Evolutionary conservation across 2,329 filamentous ascomycete species (phyloP).

Genomic region (Coniochaeta prunicola): DNA sequence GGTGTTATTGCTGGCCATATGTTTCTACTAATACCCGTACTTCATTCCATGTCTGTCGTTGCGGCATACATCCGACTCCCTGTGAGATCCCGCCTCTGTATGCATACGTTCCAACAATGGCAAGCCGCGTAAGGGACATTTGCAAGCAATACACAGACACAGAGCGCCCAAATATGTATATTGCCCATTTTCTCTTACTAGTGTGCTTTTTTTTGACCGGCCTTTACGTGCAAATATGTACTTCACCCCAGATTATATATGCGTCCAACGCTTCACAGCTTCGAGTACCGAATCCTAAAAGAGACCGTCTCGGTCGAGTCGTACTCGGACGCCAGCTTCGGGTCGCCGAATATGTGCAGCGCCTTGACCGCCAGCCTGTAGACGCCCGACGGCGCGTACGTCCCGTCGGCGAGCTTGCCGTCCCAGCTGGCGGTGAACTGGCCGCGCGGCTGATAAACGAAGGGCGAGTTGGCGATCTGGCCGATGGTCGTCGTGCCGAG

Average conservation of each 20-base stretch:
- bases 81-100: too few species aligned
- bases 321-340: conserved; percentile 33
- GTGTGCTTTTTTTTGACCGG: background rate
- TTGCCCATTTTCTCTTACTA: too few species aligned
- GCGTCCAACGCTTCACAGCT: background rate
- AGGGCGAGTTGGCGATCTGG: conserved; percentile 33
- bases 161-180: too few species aligned
- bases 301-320: conserved; percentile 32
- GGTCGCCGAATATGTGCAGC: conserved; percentile 43
- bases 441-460: conserved; percentile 25
- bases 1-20: too few species aligned
- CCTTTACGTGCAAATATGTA: background rate
- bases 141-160: too few species aligned
- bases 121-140: too few species aligned
- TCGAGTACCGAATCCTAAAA: conserved; percentile 37
- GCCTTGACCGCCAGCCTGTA: conserved; percentile 44
- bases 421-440: conserved; percentile 28
- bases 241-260: background rate
- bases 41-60: too few species aligned
- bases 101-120: too few species aligned
- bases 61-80: too few species aligned
- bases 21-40: too few species aligned
- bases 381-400: conserved; percentile 37
- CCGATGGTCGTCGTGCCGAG: conserved; percentile 34
- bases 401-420: conserved; percentile 38